Evolutionary conservation across 768 basidiomycete genomes (phyloP).

Genomic region (Amanita exitialis): DNA sequence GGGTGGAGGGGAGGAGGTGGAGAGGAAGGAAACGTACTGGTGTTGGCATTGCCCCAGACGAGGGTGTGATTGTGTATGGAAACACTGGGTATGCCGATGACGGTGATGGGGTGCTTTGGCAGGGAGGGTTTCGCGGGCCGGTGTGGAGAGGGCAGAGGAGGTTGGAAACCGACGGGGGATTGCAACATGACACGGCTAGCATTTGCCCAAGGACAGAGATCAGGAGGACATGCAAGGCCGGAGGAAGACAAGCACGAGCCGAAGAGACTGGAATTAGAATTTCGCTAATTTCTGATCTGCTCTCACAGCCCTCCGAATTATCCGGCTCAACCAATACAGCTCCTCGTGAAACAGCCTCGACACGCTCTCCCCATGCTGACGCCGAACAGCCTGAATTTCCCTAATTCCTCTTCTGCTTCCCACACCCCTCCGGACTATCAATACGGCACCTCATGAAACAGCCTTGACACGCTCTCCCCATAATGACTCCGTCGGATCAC

Average conservation of each 20-base stretch:
- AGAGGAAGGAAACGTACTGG: slow-evolving; percentile 39
- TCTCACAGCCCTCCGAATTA: slow-evolving; percentile 6
- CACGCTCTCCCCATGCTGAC: slow-evolving; percentile 95
- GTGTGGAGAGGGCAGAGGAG: slow-evolving; percentile 25
- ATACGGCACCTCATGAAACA: slow-evolving; percentile 87
- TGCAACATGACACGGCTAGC: slow-evolving; percentile 53
- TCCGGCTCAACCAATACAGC: slow-evolving; percentile 47
- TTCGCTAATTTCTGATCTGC: slow-evolving; percentile 5
- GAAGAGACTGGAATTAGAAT: slow-evolving; percentile 6
- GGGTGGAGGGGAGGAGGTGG: slow-evolving; percentile 10
- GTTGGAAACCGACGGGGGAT: slow-evolving; percentile 35
- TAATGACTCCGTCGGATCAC: slow-evolving; percentile 94
- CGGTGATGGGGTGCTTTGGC: slow-evolving; percentile 52
- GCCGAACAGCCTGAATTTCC: too few relatives aligned
- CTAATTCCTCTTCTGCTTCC: too few relatives aligned
- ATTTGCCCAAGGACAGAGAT: slow-evolving; percentile 29
- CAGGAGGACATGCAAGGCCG: slow-evolving; percentile 9
- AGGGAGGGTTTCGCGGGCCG: slow-evolving; percentile 18
- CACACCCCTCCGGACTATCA: too few relatives aligned
- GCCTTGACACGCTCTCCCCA: slow-evolving; percentile 86
- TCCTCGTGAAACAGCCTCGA: slow-evolving; percentile 86
- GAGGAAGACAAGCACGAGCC: slow-evolving; percentile 12
- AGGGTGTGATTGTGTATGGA: slow-evolving; percentile 60
- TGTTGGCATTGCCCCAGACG: slow-evolving; percentile 62
- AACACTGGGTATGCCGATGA: slow-evolving; percentile 70